Evolutionary conservation across 1,284 basidiomycete genomes (phyloP), one percentile per base, ranked within the genome.

Genomic region (Microbotryomycetes sp.): DNA sequence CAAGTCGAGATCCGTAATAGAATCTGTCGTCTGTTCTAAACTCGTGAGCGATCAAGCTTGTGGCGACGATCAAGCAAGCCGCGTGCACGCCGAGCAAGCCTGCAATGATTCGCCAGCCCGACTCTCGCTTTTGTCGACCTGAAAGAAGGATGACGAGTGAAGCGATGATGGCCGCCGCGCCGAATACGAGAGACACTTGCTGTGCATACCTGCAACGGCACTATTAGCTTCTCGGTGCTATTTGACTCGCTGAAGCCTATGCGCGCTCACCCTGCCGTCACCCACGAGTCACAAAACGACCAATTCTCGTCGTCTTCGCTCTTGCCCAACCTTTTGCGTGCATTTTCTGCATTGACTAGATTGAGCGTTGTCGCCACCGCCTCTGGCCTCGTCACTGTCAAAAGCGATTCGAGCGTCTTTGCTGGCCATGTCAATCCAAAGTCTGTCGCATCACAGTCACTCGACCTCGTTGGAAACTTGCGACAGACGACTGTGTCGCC

Each of bases 211-310:
- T 58, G 56, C 24, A 49, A 18, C 28, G 49, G 46, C 56, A 23
- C 1, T 16, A 6, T 26, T 23, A 21, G 21, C 48, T 15, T 16
- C 29, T 15, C 18, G 4, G 31, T 5, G 11, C 7, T 30, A 9
- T 56, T 16, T n/a, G 7, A 3, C 28, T 5, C 21, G 4, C 3
- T 3, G 15, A 13, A 21, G 26, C 47, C n/a, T 9, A 24, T 3
- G 31, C 7, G 23, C 5, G 31, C 56, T 47, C 35, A 58, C 56
- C 50, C 56, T n/a, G 56, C 56, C 3, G 49, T 58, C 1, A 58
- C 28, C 56, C 56, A 58, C 9, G 31, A 45, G 26, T 58, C 56
- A 27, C 56, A 58, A 11, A 58, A 52, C 15, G 24, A 16, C 56
- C 56, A 58, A n/a, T 7, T 31, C 31, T 50, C 48, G 5, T 58